Evolutionary conservation across 202 grass and related monocot species (phyloP).

Genomic region (Setaria italica): DNA sequence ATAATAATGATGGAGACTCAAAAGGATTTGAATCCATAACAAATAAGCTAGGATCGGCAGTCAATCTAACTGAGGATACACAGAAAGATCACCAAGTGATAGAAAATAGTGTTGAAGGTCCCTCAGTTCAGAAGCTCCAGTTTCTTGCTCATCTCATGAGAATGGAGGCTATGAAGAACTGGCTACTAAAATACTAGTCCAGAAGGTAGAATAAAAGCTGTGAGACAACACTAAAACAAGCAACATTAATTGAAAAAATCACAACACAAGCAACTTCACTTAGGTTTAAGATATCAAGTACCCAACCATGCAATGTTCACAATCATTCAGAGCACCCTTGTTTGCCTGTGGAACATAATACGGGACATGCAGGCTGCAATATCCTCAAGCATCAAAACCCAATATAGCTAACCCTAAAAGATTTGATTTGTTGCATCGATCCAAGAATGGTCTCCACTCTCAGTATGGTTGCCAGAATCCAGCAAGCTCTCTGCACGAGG

Average conservation of each 20-base stretch:
- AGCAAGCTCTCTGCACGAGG: too few relatives aligned
- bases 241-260: not conserved
- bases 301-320: not conserved
- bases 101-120: conserved; percentile 39
- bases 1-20: conserved; percentile 51
- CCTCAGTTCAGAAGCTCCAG: conserved; percentile 36
- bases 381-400: too few relatives aligned
- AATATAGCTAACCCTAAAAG: too few relatives aligned
- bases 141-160: conserved; percentile 40
- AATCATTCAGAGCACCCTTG: not conserved
- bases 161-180: conserved; percentile 27
- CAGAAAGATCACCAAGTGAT: conserved; percentile 46
- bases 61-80: conserved; percentile 39
- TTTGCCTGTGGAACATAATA: too few relatives aligned
- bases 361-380: too few relatives aligned
- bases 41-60: conserved; percentile 42
- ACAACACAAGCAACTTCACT: not conserved
- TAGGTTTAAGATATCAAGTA: not conserved
- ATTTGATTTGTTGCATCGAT: too few relatives aligned
- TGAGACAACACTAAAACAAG: not conserved
- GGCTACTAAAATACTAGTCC: not conserved
- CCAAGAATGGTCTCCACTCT: too few relatives aligned
- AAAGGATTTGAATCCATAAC: conserved; percentile 54
- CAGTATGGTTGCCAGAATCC: too few relatives aligned
- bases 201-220: not conserved